Percentiles rank a stretch among this genome's conserved stretches.
These are phyloP conservation scores for Rhodotorula sp. DNA, from an alignment of 1,284 basidiomycete species.

Conservation along the genomic window DNA sequence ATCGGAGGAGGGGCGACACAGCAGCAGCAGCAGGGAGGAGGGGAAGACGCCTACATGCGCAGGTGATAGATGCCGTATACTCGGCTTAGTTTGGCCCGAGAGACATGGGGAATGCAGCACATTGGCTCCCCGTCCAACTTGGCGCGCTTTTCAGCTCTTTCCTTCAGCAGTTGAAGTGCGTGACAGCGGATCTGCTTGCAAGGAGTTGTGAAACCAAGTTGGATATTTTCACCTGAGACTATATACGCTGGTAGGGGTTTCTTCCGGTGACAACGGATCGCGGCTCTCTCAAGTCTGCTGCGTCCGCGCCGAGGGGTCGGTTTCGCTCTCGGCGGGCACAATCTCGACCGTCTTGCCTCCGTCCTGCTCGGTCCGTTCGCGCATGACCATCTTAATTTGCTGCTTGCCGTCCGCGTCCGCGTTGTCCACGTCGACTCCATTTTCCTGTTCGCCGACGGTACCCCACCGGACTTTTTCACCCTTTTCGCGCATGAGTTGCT, in stretches of 20 bases:
- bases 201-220: no score
- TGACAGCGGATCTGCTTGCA: no score
- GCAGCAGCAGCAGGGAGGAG: neutral
- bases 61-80: neutral
- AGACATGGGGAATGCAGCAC: no score
- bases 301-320: neutral
- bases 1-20: neutral
- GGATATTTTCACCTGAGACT: no score
- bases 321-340: neutral
- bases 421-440: no score
- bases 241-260: no score
- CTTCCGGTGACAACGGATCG: no score
- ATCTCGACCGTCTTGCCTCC: slow-evolving; percentile 14
- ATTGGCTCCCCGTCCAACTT: no score
- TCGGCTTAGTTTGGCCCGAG: neutral
- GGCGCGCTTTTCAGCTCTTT: no score
- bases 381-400: slow-evolving; percentile 12
- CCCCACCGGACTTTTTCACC: slow-evolving; percentile 65
- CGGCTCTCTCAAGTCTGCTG: neutral
- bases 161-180: no score
- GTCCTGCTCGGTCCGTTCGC: slow-evolving; percentile 15
- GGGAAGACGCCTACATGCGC: neutral
- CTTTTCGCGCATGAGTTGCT: slow-evolving; percentile 71
- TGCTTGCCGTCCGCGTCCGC: slow-evolving; percentile 8
- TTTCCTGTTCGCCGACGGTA: neutral